Conservation (phyloP, 805 yeast genomes). For the Saccharomycopsis sp. region DNA sequence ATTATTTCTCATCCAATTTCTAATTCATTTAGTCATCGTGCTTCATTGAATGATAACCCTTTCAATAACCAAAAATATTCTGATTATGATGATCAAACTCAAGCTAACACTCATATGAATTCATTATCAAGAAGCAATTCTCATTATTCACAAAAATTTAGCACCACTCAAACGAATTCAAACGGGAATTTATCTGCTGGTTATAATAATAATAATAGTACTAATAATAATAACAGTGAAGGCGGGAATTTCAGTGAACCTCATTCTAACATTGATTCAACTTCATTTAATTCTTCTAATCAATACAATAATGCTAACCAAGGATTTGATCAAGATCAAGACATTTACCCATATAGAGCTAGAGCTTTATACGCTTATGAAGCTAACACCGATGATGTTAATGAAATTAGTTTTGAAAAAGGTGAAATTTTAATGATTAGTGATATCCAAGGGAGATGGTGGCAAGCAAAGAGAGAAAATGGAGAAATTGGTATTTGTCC, state of each 20-base stretch:
- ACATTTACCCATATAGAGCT: slow-evolving; percentile 70
- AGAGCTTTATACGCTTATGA: slow-evolving; percentile 79
- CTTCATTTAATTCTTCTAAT: slow-evolving; percentile 22
- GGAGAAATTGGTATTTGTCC: slow-evolving; percentile 98
- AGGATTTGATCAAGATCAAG: slow-evolving; percentile 20
- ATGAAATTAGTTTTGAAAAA: slow-evolving; percentile 83
- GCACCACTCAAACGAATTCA: slow-evolving; percentile 11
- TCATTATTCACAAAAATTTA: slow-evolving; percentile 20
- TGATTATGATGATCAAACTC: slow-evolving; percentile 21
- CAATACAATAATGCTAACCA: slow-evolving; percentile 19
- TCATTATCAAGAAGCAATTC: slow-evolving; percentile 17
- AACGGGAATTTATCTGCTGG: slow-evolving; percentile 4
- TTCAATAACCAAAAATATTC: slow-evolving; percentile 22
- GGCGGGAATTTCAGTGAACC: slow-evolving; percentile 22
- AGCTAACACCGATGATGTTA: slow-evolving; percentile 88
- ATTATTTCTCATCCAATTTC: slow-evolving; percentile 19
- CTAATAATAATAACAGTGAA: slow-evolving; percentile 1
- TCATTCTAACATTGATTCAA: slow-evolving; percentile 25
- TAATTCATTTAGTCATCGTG: slow-evolving; percentile 17
- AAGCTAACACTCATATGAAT: slow-evolving; percentile 19
- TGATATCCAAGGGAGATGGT: slow-evolving; percentile 95
- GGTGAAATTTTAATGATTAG: slow-evolving; percentile 89
- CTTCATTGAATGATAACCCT: slow-evolving; percentile 19
- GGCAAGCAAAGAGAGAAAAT: slow-evolving; percentile 87
- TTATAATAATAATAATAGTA: neutral